These are phyloP conservation scores for Aspergillus calidoustus DNA, from an alignment of 2,329 filamentous ascomycete genomes.

Conservation along the genomic window DNA sequence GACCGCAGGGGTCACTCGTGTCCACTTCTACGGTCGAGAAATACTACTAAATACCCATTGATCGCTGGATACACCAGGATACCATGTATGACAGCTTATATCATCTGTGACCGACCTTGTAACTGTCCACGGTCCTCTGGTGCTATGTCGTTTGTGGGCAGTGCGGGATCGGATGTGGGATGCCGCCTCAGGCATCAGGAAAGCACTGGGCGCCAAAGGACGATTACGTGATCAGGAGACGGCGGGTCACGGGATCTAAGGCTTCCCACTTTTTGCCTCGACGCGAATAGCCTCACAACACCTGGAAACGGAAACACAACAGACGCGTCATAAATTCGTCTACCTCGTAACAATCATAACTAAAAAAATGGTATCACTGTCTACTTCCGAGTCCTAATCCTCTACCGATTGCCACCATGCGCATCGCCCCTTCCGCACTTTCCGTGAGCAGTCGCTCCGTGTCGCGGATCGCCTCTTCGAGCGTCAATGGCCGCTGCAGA, in stretches of 20 bases:
- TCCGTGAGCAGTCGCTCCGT: slow-evolving; percentile 32
- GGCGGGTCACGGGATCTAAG: neutral
- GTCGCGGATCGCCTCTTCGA: slow-evolving; percentile 35
- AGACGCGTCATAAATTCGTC: neutral
- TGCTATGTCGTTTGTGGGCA: no score
- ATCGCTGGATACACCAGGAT: no score
- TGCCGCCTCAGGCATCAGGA: no score
- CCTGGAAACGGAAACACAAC: neutral
- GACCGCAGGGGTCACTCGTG: no score
- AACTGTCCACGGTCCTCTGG: no score
- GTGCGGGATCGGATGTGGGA: no score
- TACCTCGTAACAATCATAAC: neutral
- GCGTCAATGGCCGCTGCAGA: slow-evolving; percentile 31
- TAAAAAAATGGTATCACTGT: neutral
- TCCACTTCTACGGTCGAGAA: no score
- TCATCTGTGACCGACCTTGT: no score
- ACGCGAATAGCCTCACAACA: neutral
- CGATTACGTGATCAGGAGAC: no score
- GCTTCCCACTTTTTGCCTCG: neutral
- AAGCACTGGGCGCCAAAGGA: no score
- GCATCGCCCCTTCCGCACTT: slow-evolving; percentile 36
- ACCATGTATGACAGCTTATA: no score
- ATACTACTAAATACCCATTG: no score
- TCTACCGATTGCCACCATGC: slow-evolving; percentile 32
- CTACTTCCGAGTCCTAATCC: neutral